A percentile compares a stretch with the other conserved stretches of the same genome.
Evolutionary conservation across 148 eudicot species (phyloP).

Genomic region (Vaccinium macrocarpon): DNA sequence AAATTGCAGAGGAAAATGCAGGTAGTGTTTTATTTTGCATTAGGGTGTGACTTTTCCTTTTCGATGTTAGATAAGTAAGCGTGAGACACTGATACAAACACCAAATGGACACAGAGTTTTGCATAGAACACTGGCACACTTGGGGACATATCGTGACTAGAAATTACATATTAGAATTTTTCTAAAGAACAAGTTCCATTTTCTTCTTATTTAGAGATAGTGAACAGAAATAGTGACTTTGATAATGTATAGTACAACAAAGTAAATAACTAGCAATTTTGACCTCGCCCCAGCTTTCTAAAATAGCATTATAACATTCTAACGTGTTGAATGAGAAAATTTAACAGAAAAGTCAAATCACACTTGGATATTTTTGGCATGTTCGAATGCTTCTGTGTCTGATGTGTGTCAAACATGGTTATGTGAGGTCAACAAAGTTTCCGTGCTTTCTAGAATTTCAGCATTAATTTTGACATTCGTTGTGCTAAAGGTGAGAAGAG

Average conservation of each 20-base stretch:
- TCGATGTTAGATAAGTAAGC: background rate
- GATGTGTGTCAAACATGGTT: background rate
- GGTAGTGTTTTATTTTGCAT: conserved; percentile 33
- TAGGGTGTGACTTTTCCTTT: background rate
- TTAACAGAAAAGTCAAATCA: background rate
- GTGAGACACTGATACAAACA: background rate
- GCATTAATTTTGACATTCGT: background rate
- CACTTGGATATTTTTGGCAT: background rate
- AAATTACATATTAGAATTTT: background rate
- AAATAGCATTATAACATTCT: background rate
- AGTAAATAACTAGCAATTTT: background rate
- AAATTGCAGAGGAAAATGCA: conserved; percentile 85
- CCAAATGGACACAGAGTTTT: background rate
- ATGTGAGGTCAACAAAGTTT: background rate
- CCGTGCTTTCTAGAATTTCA: background rate
- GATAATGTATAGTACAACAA: background rate
- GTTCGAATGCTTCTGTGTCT: background rate
- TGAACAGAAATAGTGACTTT: background rate
- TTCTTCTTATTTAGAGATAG: background rate
- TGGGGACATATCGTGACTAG: background rate
- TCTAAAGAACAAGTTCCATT: background rate
- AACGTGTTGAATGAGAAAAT: background rate
- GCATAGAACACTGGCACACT: background rate
- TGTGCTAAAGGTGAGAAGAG: conserved; percentile 61
- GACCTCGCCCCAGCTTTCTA: background rate